These are phyloP conservation scores for Cutaneotrichosporon cavernicola DNA, from an alignment of 1,284 basidiomycete species.

Conservation along the genomic window DNA sequence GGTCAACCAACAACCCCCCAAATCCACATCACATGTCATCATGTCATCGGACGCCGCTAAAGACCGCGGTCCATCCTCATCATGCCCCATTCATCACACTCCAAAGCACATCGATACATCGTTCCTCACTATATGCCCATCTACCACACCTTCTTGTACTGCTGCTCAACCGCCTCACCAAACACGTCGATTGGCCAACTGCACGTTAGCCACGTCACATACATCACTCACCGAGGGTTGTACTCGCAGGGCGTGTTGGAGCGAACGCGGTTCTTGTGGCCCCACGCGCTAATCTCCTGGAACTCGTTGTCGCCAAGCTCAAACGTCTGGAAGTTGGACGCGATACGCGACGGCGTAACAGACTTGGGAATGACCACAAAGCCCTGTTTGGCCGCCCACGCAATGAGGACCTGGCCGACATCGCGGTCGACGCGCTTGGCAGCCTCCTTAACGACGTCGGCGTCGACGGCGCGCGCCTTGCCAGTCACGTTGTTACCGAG, in stretches of 20 bases:
- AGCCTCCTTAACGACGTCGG: conserved; percentile 62
- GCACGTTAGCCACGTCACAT: neutral
- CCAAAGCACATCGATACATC: neutral
- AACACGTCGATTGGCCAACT: conserved; percentile 70
- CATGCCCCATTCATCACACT: neutral
- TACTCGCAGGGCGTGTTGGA: conserved; percentile 66
- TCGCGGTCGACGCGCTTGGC: conserved; percentile 62
- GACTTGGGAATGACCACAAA: conserved; percentile 67
- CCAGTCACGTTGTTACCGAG: conserved; percentile 58
- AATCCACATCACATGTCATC: neutral
- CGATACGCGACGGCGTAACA: conserved; percentile 57
- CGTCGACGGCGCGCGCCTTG: conserved; percentile 36
- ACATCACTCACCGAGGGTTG: conserved; percentile 25
- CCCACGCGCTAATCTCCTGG: conserved; percentile 60
- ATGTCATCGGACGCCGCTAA: neutral
- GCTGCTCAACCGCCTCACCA: conserved; percentile 60
- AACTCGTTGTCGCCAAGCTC: conserved; percentile 65
- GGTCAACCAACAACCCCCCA: neutral
- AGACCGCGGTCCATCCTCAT: neutral
- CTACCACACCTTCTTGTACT: conserved; percentile 24
- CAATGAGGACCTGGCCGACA: conserved; percentile 67
- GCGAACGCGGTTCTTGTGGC: conserved; percentile 59
- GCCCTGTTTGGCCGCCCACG: conserved; percentile 60
- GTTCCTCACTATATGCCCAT: neutral
- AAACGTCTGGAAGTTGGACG: conserved; percentile 69